A percentile compares a stretch with the other conserved stretches of the same genome.
phyloP scores from a whole-genome alignment of 441 rosid genomes.

The Gossypium schwendimanii region DNA sequence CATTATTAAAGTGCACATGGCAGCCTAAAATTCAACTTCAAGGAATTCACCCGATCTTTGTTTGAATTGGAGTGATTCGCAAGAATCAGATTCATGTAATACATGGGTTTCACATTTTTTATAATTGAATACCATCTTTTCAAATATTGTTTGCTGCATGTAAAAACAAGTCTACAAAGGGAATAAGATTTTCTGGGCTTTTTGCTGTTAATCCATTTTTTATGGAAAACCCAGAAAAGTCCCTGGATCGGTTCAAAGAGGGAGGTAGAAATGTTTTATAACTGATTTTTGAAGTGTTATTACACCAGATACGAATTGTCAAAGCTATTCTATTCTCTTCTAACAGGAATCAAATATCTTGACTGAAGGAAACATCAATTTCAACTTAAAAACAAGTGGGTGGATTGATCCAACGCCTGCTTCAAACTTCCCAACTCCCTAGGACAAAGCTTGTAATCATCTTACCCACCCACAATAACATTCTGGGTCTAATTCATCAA shows the following conservation, averaged over 20 bases:
- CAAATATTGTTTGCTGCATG: constrained; percentile 4
- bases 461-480: neutral
- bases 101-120: neutral
- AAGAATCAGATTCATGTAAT: neutral
- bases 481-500: too few species aligned
- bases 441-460: neutral
- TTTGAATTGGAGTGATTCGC: constrained; percentile 1
- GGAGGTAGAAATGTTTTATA: neutral
- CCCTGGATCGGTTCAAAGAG: neutral
- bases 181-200: neutral
- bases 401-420: neutral
- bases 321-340: neutral
- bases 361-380: neutral
- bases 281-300: neutral
- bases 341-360: neutral
- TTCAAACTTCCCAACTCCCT: neutral
- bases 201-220: neutral
- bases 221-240: neutral
- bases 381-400: neutral
- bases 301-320: neutral
- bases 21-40: constrained; percentile 4
- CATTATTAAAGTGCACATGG: neutral
- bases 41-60: neutral
- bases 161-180: neutral
- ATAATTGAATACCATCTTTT: neutral